Conservation (phyloP, 2,329 filamentous ascomycete species). For the Zymoseptoria passerinii region DNA sequence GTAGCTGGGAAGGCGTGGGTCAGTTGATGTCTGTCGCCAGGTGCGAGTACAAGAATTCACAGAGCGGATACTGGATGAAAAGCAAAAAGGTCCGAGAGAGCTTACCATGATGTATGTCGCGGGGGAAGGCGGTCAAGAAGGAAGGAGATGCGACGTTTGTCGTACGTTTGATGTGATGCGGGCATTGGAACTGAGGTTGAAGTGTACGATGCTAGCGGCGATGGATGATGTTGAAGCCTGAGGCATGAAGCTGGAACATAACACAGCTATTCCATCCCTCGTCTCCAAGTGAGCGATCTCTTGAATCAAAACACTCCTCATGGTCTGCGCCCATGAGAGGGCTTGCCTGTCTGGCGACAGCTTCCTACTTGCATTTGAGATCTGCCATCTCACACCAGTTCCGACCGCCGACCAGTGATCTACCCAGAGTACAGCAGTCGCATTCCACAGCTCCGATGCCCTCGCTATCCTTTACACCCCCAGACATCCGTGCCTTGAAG, state of each 20-base stretch:
- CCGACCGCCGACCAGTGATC: too few relatives aligned
- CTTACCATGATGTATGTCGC: not conserved
- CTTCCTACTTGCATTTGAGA: too few relatives aligned
- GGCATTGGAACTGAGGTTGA: not conserved
- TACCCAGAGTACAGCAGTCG: not conserved
- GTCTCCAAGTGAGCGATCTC: not conserved
- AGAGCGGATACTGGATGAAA: too few relatives aligned
- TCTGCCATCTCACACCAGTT: not conserved
- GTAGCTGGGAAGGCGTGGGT: slow-evolving; percentile 41
- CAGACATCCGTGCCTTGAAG: not conserved
- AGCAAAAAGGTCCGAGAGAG: not conserved
- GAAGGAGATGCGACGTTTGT: not conserved
- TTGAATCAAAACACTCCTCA: not conserved
- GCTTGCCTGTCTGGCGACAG: too few relatives aligned
- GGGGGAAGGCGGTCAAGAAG: too few relatives aligned
- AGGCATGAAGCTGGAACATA: not conserved
- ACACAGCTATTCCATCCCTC: too few relatives aligned
- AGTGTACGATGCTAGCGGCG: not conserved
- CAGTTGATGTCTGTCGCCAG: not conserved
- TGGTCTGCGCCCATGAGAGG: not conserved
- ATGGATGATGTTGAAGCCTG: not conserved
- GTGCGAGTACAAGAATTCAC: not conserved
- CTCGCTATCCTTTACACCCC: not conserved
- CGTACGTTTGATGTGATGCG: not conserved
- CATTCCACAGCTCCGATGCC: not conserved